phyloP scores from a whole-genome alignment of 495 filamentous ascomycete genomes.

The Neurospora terricola region DNA sequence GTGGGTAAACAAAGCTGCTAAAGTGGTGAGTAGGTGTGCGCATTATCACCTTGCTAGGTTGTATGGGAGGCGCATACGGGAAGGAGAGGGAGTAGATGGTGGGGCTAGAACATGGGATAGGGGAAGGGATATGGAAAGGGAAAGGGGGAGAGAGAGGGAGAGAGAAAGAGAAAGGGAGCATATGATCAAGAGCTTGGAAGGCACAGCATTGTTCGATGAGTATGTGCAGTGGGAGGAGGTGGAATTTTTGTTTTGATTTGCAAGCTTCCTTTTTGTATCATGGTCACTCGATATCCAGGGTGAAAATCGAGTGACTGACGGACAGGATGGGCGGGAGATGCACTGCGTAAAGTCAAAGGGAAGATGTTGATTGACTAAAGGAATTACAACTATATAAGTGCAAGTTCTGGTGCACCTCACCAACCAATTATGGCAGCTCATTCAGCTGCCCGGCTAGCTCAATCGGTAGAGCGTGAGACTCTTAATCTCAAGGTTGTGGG shows the following conservation, averaged over 20 bases:
- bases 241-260: conserved; percentile 10
- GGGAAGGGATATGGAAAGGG: too few relatives aligned
- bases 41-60: conserved; percentile 9
- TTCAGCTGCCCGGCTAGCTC: conserved; percentile 41
- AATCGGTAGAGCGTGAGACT: conserved; percentile 69
- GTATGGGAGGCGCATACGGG: not conserved
- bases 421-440: not conserved
- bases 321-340: not conserved
- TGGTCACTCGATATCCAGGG: too few relatives aligned
- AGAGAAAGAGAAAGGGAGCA: conserved; percentile 3
- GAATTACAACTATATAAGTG: not conserved
- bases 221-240: conserved; percentile 13
- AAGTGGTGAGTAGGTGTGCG: conserved; percentile 8
- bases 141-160: not conserved
- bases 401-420: accelerated
- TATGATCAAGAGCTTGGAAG: not conserved
- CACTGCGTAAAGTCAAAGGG: too few relatives aligned
- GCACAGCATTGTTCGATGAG: conserved; percentile 9
- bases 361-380: too few relatives aligned
- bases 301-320: not conserved
- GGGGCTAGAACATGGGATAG: too few relatives aligned
- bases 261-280: not conserved
- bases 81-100: too few relatives aligned
- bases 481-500: conserved; percentile 59
- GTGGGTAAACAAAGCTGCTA: not conserved